Base-by-base conservation (phyloP, 2,329 filamentous ascomycete genomes). In the Penicillium psychrosexuale region DNA sequence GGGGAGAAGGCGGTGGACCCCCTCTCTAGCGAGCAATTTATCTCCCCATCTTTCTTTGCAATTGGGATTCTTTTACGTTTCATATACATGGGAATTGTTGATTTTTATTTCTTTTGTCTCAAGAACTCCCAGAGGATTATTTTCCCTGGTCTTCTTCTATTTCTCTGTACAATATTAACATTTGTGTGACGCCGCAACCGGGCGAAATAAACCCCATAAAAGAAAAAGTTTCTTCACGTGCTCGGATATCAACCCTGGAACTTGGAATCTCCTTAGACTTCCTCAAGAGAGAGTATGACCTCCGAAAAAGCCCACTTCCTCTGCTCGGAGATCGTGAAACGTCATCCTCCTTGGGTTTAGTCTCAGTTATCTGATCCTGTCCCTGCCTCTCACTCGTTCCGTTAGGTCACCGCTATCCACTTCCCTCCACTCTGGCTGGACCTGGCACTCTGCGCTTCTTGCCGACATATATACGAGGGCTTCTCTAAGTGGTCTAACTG, bases 311-410 rank as follows among this genome's bases (percentile, higher is more conserved):
- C 53, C 56, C 58, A 60, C 59, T 45, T 47, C 47, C 51, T 42
- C 24, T 50, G 17, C 28, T 48, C 53, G 50, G 47, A 54, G 51
- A 57, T 57, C 49, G 28, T 55, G 36, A 55, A 57, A 63, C 51
- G 57, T 63, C 61, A 61, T 42, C 59, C 56, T 47, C 28, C 54
- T 57, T 56, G 36, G 59, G 58, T 47, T 51, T 61, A 61, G 60
- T 65, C 44, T 47, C 38, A 55, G 40, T 63, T 65, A 65, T 65
- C 63, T 65, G 63, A 65, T 65, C 58, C 53, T 54, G 13, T 57
- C 31, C 55, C 39, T 40, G 8, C 22, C 24, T 64, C 56, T 63
- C 28, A 65, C 63, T 65, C 61, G 63, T 55, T 64, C 19, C 46
- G 19, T 53, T 31, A 31, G 30, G 52, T 33, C 38, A 45, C 49